Base-by-base conservation (phyloP, 805 yeast species). In the Saccharomycopsis sp. region DNA sequence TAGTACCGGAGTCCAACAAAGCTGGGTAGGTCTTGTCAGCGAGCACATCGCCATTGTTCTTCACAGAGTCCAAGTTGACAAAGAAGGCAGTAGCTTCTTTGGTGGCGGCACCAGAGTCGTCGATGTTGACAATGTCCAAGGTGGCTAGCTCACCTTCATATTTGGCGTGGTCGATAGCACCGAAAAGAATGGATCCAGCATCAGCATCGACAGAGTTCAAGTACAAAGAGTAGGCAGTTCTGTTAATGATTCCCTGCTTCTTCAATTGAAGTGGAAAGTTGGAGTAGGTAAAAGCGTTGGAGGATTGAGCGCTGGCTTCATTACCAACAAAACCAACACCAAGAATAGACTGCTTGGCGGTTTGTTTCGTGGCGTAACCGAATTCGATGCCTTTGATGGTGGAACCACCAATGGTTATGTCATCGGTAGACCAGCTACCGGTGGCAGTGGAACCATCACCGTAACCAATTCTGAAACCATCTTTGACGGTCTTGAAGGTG, bases 81-180 rank as follows among this genome's bases (percentile, higher is more conserved):
- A 61, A 56, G 62, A 58, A 59, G 40, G 59, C 60, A 15, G 55
- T 57, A 18, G 63, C 44, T 34, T 47, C 50, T 18, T n/a, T 5
- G 47, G 61, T 52, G n/a, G 20, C 18, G 18, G 53, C n/a, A 21
- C 61, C 60, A 15, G 57, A 41, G 37, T 55, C 60, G 47, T 61
- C 61, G 24, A 59, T 53, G 20, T 58, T 56, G 2, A 34, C 48
- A 44, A 63, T 50, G 15, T 50, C 52, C 21, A 80, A 65, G 21
- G 75, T 64, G 20, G 66, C 63, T 29, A 80, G 68, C 24, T 65
- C 62, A 20, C 84, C 85, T 0, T 66, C 37, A 65, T 75, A 81
- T 66, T 77, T 79, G 56, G 76, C 70, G 51, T 73, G 75, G 63
- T 82, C 85, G 34, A 81, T 74, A 34, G 80, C 86, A 16, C 86